Evolutionary conservation across 2,329 filamentous ascomycete species (phyloP).

Genomic region (Microdochium nivale): DNA sequence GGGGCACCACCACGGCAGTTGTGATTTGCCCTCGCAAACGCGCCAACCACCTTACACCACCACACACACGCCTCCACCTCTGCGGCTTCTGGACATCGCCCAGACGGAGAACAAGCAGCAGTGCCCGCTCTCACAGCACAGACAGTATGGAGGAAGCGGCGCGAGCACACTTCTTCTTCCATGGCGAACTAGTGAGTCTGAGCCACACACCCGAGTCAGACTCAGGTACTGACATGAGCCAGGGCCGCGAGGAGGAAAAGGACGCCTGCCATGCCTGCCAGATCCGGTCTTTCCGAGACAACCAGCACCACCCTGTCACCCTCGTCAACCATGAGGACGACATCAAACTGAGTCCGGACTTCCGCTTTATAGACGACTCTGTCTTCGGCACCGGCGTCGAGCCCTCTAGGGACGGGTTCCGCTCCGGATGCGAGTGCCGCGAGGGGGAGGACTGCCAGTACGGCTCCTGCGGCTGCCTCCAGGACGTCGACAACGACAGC

Average conservation of each 20-base stretch:
- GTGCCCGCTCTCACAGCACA: neutral
- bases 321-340: conserved; percentile 57
- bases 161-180: conserved; percentile 40
- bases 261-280: conserved; percentile 53
- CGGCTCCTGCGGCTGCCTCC: conserved; percentile 57
- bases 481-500: conserved; percentile 27
- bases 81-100: too few species aligned
- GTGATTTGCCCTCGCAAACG: too few species aligned
- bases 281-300: conserved; percentile 43
- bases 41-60: too few species aligned
- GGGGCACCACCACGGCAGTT: too few species aligned
- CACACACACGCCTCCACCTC: too few species aligned
- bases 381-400: conserved; percentile 52
- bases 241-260: conserved; percentile 29
- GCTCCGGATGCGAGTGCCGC: conserved; percentile 60
- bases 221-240: neutral
- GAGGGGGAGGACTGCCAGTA: conserved; percentile 59
- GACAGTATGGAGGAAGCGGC: conserved; percentile 35
- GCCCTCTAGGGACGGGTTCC: conserved; percentile 50
- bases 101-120: too few species aligned
- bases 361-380: conserved; percentile 59
- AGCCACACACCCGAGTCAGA: neutral
- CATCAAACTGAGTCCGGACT: conserved; percentile 48
- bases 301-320: conserved; percentile 43
- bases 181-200: conserved; percentile 28